A percentile compares a stretch with the other conserved stretches of the same genome.
Evolutionary conservation across 2,329 filamentous ascomycete species (phyloP).

Genomic region (Cercospora zeina): DNA sequence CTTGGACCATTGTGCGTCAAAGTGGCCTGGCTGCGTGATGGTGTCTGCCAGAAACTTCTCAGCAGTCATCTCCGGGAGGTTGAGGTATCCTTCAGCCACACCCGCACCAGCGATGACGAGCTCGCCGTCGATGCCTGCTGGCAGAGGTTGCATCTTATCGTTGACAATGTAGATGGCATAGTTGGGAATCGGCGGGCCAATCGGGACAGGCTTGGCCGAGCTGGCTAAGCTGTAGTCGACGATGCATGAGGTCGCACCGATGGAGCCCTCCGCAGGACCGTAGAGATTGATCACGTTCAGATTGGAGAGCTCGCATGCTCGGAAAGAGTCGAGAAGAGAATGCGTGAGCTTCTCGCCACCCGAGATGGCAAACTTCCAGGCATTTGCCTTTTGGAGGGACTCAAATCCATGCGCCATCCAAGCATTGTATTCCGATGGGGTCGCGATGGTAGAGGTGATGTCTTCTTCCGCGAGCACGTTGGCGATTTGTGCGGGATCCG

Average conservation of each 20-base stretch:
- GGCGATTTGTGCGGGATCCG: conserved; percentile 41
- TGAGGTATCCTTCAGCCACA: conserved; percentile 42
- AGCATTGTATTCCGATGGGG: conserved; percentile 45
- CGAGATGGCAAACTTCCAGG: conserved; percentile 37
- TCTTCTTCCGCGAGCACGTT: conserved; percentile 40
- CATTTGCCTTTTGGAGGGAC: not conserved
- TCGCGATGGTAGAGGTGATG: conserved; percentile 44
- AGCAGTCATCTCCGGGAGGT: conserved; percentile 1
- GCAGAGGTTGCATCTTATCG: conserved; percentile 41
- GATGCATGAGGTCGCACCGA: not conserved
- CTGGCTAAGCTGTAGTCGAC: not conserved
- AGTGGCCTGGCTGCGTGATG: not conserved
- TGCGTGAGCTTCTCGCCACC: conserved; percentile 38
- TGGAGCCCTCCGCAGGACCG: conserved; percentile 13
- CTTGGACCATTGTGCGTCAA: not conserved
- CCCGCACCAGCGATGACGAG: conserved; percentile 45
- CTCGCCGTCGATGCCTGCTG: conserved; percentile 47
- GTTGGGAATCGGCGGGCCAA: conserved; percentile 39
- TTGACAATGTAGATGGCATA: conserved; percentile 47
- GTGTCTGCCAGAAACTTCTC: not conserved
- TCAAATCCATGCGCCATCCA: conserved; percentile 26
- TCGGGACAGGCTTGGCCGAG: not conserved
- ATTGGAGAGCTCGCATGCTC: not conserved
- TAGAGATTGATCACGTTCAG: conserved; percentile 13
- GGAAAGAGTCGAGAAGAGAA: not conserved